phyloP scores from a whole-genome alignment of 495 filamentous ascomycete species.

The Hypoxylon crocopeplum region DNA sequence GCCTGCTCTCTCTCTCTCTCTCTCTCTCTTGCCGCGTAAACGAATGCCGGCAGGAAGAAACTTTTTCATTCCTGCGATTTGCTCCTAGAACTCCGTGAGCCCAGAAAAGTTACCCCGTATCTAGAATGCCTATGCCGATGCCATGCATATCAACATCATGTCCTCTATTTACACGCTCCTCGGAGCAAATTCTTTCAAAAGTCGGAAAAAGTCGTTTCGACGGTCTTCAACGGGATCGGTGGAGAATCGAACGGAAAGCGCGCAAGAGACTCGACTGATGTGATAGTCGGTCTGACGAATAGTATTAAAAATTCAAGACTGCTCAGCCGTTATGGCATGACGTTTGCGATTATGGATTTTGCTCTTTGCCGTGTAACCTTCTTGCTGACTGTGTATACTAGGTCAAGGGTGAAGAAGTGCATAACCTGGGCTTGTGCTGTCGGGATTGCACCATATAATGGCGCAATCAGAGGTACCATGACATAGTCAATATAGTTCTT shows the following conservation, averaged over 20 bases:
- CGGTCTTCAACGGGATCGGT: constrained; percentile 35
- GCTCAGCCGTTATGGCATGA: constrained; percentile 48
- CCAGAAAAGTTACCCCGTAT: constrained; percentile 51
- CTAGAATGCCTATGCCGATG: constrained; percentile 61
- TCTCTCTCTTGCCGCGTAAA: constrained; percentile 40
- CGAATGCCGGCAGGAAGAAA: constrained; percentile 45
- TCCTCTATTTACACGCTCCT: constrained; percentile 54
- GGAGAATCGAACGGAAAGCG: constrained; percentile 42
- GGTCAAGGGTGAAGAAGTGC: constrained; percentile 70
- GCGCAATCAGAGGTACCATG: constrained; percentile 66
- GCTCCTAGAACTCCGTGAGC: constrained; percentile 58
- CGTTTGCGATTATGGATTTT: constrained; percentile 50
- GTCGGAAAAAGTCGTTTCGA: constrained; percentile 37
- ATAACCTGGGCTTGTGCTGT: constrained; percentile 66
- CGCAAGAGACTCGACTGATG: constrained; percentile 6
- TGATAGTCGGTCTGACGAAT: constrained; percentile 21
- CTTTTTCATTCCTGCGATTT: constrained; percentile 41
- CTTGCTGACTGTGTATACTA: constrained; percentile 72
- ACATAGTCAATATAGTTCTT: constrained; percentile 62
- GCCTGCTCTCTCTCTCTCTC: constrained; percentile 6
- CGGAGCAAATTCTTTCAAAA: constrained; percentile 44
- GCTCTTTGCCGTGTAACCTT: constrained; percentile 60
- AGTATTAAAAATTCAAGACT: constrained; percentile 30
- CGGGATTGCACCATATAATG: constrained; percentile 67
- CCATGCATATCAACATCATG: constrained; percentile 62